These are phyloP conservation scores for Phaffomyces opuntiae DNA, from an alignment of 805 yeast genomes.

Conservation along the genomic window DNA sequence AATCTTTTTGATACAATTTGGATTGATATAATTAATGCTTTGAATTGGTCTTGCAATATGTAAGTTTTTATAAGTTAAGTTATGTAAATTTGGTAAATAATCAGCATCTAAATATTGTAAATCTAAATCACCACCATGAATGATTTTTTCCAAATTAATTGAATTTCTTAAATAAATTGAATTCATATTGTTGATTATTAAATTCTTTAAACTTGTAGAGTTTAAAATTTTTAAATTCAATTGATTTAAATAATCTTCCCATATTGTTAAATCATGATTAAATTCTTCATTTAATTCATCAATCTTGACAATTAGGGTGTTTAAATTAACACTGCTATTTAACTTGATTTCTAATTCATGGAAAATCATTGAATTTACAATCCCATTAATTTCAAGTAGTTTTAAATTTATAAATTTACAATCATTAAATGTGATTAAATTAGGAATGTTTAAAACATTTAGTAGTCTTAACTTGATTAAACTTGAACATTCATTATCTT, in stretches of 20 bases:
- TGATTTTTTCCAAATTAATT: neutral
- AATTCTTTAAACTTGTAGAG: neutral
- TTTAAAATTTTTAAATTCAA: constrained; percentile 1
- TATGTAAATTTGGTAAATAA: constrained; percentile 3
- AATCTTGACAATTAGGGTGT: constrained; percentile 10
- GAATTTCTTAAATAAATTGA: neutral
- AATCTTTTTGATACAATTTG: constrained; percentile 1
- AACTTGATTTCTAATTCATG: constrained; percentile 2
- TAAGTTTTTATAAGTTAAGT: constrained; percentile 1
- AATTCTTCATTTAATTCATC: constrained; percentile 6
- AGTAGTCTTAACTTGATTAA: neutral
- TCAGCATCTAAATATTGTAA: constrained; percentile 7
- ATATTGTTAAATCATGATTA: constrained; percentile 1
- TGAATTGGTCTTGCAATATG: constrained; percentile 4
- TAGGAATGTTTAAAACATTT: neutral
- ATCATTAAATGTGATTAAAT: neutral
- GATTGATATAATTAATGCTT: constrained; percentile 6
- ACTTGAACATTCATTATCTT: neutral
- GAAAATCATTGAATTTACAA: constrained; percentile 1
- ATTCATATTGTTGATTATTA: neutral
- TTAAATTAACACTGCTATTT: constrained; percentile 1
- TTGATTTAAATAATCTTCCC: constrained; percentile 3
- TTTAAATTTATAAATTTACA: constrained; percentile 3
- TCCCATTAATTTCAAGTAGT: constrained; percentile 2
- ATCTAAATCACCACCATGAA: constrained; percentile 6